Percentiles rank a stretch among this genome's conserved stretches.
These are phyloP conservation scores for Lactuca saligna DNA, from an alignment of 129 eudicot genomes.

Conservation along the genomic window DNA sequence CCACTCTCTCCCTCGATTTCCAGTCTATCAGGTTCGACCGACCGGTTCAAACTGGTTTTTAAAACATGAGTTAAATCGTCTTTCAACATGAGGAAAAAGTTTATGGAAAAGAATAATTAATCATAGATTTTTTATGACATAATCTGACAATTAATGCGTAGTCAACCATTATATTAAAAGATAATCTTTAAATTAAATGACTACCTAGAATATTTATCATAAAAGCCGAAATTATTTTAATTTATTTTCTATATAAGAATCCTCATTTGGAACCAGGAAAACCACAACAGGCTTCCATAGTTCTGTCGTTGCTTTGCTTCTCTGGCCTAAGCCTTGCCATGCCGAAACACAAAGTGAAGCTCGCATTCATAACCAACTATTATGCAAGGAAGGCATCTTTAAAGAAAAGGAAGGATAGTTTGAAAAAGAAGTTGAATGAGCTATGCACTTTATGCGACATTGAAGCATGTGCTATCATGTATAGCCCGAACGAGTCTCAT, in stretches of 20 bases:
- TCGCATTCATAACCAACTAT: conserved; percentile 26
- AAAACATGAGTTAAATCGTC: not conserved
- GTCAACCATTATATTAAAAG: not conserved
- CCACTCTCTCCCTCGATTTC: no score
- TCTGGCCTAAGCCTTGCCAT: conserved; percentile 9
- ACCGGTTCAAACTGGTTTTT: no score
- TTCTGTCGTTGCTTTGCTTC: not conserved
- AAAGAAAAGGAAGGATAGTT: conserved; percentile 34
- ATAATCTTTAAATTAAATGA: conserved; percentile 4
- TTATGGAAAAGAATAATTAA: not conserved
- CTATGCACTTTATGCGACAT: conserved; percentile 37
- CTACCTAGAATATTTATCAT: not conserved
- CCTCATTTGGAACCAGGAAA: not conserved
- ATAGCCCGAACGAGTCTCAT: conserved; percentile 7
- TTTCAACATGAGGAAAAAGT: not conserved
- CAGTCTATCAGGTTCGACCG: no score
- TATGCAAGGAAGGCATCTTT: conserved; percentile 28
- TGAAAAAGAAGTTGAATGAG: conserved; percentile 37
- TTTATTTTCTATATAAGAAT: not conserved
- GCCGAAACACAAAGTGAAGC: conserved; percentile 35
- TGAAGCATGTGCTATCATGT: conserved; percentile 39
- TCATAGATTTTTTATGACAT: not conserved
- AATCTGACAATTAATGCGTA: not conserved
- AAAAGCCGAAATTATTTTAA: not conserved
- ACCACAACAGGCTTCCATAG: not conserved